These are phyloP conservation scores for Chaetomium fimeti DNA, from an alignment of 495 filamentous ascomycete species.

Conservation along the genomic window DNA sequence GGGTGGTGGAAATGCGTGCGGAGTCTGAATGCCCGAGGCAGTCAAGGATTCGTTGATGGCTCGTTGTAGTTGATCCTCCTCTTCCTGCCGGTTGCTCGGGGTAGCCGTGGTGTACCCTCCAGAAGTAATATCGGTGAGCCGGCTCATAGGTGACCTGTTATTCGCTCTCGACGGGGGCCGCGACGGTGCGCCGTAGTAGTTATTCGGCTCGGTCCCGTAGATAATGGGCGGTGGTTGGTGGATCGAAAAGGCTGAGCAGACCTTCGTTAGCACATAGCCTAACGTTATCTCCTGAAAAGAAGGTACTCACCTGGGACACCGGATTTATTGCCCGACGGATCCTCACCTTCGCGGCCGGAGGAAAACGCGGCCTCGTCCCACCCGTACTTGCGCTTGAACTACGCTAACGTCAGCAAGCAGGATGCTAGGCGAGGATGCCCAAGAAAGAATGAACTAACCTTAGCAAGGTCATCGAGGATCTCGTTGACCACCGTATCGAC, in stretches of 20 bases:
- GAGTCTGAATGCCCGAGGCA: slow-evolving; percentile 20
- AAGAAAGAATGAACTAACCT: slow-evolving; percentile 32
- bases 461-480: slow-evolving; percentile 44
- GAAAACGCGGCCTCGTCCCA: slow-evolving; percentile 52
- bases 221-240: not conserved
- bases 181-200: slow-evolving; percentile 53
- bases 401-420: slow-evolving; percentile 22
- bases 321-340: not conserved
- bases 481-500: slow-evolving; percentile 46
- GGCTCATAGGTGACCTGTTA: slow-evolving; percentile 48
- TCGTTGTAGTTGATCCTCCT: slow-evolving; percentile 42
- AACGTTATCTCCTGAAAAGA: not conserved
- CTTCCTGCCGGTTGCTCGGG: slow-evolving; percentile 30
- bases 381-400: slow-evolving; percentile 39
- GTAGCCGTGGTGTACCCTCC: slow-evolving; percentile 28
- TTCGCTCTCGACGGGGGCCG: slow-evolving; percentile 68
- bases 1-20: slow-evolving; percentile 40
- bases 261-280: slow-evolving; percentile 21
- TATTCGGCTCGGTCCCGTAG: slow-evolving; percentile 5
- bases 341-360: slow-evolving; percentile 47
- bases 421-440: not conserved
- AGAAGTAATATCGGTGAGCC: slow-evolving; percentile 40
- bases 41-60: slow-evolving; percentile 35
- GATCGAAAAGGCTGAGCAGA: slow-evolving; percentile 49
- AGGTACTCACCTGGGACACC: slow-evolving; percentile 10